A percentile compares a stretch with the other conserved stretches of the same genome.
phyloP scores from a whole-genome alignment of 2,329 filamentous ascomycete genomes.

The Rugonectria rugulosa region DNA sequence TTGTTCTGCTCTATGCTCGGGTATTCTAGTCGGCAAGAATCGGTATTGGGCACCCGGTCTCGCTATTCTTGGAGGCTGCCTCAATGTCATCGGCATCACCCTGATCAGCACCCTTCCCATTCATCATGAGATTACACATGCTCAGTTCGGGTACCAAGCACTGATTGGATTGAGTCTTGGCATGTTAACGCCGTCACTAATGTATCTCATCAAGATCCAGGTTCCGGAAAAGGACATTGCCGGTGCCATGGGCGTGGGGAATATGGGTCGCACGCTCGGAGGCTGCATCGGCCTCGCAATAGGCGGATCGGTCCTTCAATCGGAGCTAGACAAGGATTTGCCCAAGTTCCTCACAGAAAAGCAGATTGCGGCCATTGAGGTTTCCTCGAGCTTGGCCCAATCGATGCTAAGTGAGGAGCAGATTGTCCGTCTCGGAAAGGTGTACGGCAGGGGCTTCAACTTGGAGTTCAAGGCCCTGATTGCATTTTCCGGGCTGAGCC shows the following conservation, averaged over 20 bases:
- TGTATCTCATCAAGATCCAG: conserved; percentile 7
- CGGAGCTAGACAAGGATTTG: not conserved
- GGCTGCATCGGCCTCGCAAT: conserved; percentile 1
- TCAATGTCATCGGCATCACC: conserved; percentile 2
- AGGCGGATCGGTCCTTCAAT: not conserved
- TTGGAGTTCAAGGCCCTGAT: conserved; percentile 5
- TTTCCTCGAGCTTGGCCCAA: not conserved
- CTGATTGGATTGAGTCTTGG: conserved; percentile 4
- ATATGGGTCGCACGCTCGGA: conserved; percentile 2
- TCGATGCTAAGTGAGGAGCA: conserved; percentile 7
- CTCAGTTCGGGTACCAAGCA: not conserved
- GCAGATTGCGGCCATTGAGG: not conserved
- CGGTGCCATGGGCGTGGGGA: conserved; percentile 1
- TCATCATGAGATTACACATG: not conserved
- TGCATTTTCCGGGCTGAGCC: conserved; percentile 10
- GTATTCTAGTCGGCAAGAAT: conserved; percentile 4
- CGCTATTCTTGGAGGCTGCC: not conserved
- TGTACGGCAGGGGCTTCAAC: conserved; percentile 6
- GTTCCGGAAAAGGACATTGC: conserved; percentile 7
- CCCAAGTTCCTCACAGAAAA: not conserved
- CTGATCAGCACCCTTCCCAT: not conserved
- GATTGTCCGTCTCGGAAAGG: conserved; percentile 1
- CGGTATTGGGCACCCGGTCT: not conserved
- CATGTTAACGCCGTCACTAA: conserved; percentile 2
- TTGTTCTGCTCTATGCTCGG: not conserved